phyloP scores from a whole-genome alignment of 345 rosid species.

The Brassica incana region DNA sequence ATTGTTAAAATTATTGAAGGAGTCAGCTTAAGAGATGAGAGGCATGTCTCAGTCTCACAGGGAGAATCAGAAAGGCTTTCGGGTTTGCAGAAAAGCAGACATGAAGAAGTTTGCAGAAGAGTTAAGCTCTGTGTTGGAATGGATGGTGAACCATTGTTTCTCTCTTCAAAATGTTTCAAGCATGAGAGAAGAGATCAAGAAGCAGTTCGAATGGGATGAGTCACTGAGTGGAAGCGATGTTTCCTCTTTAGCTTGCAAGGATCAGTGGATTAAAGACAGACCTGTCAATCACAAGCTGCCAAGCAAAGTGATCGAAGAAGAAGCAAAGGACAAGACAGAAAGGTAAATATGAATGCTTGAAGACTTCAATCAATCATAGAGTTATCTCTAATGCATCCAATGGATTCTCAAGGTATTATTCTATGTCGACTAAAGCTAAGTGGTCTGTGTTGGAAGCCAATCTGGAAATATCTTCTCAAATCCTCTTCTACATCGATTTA shows the following conservation, averaged over 20 bases:
- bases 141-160: conserved; percentile 87
- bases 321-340: conserved; percentile 37
- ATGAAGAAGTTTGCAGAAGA: conserved; percentile 60
- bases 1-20: conserved; percentile 70
- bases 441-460: too few relatives aligned
- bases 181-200: conserved; percentile 73
- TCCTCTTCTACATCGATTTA: too few relatives aligned
- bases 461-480: too few relatives aligned
- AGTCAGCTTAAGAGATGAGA: conserved; percentile 38
- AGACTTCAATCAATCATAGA: conserved; percentile 30
- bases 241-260: conserved; percentile 23
- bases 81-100: conserved; percentile 61
- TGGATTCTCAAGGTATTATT: too few relatives aligned
- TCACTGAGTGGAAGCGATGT: conserved; percentile 57
- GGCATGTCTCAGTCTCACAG: not conserved
- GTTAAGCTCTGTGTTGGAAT: conserved; percentile 61
- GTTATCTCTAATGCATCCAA: conserved; percentile 27
- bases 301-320: conserved; percentile 25
- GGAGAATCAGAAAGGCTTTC: conserved; percentile 56
- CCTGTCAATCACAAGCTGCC: conserved; percentile 23
- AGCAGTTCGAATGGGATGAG: conserved; percentile 70
- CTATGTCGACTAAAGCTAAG: too few relatives aligned
- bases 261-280: not conserved
- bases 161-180: conserved; percentile 92
- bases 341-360: conserved; percentile 37